Base-by-base conservation (phyloP, 1,284 basidiomycete genomes). In the Melampsora occidentalis region DNA sequence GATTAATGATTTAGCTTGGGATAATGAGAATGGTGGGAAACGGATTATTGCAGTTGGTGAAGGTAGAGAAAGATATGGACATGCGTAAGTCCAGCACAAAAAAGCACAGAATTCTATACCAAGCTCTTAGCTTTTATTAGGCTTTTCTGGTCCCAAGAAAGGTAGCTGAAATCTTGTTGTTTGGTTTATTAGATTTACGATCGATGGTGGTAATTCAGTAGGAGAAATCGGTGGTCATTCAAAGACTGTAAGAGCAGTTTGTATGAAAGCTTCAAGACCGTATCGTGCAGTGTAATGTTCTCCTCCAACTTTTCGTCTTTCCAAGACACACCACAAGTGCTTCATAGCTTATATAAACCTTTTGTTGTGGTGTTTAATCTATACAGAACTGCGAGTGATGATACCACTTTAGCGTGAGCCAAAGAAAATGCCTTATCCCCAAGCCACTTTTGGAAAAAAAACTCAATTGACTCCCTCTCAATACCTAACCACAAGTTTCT, bases 41-140 rank as follows among this genome's bases (percentile, higher is more conserved):
- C 88, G 97, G 18, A 91, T 99, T 79, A 91, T 98, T 68, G 94
- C 91, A 20, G 96, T 94, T n/a, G 97, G 97, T 66, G 93, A 97
- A 78, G 96, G 96, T 57, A 88, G 90, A 78, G 95, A 95, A 81
- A 91, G 90, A 90, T 93, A 78, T 79, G 88, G 63, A 69, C 65
- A 77, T 67, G 70, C 69, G 66, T 71, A 25, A 73, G 76, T 61
- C 5, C 4, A 22, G 22, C 7, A 42, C 10, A 42, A 14, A 12
- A 46, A 46, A 16, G 28, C 10, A 16, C 16, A 14, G 14, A n/a
- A 57, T 12, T 25, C 42, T 48, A 25, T 22, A 59, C 5, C 7
- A 59, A 22, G 5, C 12, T 3, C 53, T n/a, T 28, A 28, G 28
- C 28, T 28, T 28, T 28, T 28, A 28, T 28, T 28, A 28, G 28